Evolutionary conservation across 345 rosid genomes (phyloP), one percentile per base, ranked within the genome.

Genomic region (Arabis alpina): DNA sequence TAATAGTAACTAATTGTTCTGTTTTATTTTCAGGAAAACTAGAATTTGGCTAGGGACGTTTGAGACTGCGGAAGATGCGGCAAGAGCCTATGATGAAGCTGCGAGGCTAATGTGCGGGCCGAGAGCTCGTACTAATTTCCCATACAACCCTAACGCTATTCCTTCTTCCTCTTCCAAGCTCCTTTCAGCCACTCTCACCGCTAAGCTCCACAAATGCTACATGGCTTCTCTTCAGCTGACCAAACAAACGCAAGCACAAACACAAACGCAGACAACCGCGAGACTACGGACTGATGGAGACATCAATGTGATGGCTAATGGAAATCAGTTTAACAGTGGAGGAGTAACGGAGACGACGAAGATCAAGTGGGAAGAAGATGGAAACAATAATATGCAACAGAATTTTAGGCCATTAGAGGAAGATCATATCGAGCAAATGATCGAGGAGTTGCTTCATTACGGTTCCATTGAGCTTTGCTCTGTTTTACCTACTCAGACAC

Each of bases 81-180:
- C 99, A 0, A 75, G 89, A 27, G 98, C 99, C 4, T 94, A 94
- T 32, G 99, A 94, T 16, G 99, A 94, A 65, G 99, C 99, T 2
- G 99, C 99, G 5, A 82, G 99, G 82, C 88, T 94, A 32, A 94
- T 94, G 98, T 88, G 98, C 28, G 99, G 99, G 0, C 92, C 93
- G 0, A 83, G 96, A 71, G 92, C 99, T 2, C 82, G 98, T 71
- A 91, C 99, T 61, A 94, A 94, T 68, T 94, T 94, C 84, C 93
- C 95, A 6, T 89, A 84, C 66, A 88, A 84, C 76, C 95, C 95
- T 9, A 88, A 79, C 63, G 80, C 85, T 2, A 37, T 87, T 0
- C 96, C 85, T 25, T 80, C 97, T 11, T 70, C 94, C 1, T 81
- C 97, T 10, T 89, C 98, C 3, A 91, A 91, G 72, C 93, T 91